Percentiles rank a stretch among this genome's conserved stretches.
Evolutionary conservation across 176 grass and related monocot species (phyloP).

Genomic region (Poa pratensis): DNA sequence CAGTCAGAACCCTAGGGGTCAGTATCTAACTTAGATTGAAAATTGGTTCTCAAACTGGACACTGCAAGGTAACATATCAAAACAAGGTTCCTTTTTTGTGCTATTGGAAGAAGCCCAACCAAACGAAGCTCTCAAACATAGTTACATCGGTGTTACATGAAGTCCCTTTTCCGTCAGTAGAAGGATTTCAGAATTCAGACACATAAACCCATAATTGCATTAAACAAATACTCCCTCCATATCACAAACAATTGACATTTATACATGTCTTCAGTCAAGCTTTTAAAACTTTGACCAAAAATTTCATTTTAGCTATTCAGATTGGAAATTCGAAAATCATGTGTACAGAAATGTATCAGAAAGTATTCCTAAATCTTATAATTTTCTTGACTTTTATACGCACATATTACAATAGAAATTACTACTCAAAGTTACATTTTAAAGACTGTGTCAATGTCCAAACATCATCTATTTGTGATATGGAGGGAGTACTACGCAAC

Average conservation of each 20-base stretch:
- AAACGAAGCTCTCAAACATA: slow-evolving; percentile 15
- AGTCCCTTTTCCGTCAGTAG: background rate
- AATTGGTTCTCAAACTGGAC: background rate
- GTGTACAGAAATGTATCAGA: background rate
- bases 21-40: background rate
- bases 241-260: background rate
- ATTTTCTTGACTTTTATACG: background rate
- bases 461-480: background rate
- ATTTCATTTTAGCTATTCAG: background rate
- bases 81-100: background rate
- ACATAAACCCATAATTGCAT: background rate
- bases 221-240: background rate
- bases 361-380: background rate
- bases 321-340: background rate
- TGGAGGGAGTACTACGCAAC: background rate
- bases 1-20: background rate
- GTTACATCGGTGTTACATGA: background rate
- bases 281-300: background rate
- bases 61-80: slow-evolving; percentile 5
- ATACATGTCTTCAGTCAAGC: background rate
- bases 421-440: background rate
- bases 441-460: background rate
- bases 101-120: background rate
- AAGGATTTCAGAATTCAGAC: background rate
- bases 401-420: background rate